phyloP scores from a whole-genome alignment of 495 filamentous ascomycete species.

The Hypoxylon lienhwacheense region DNA sequence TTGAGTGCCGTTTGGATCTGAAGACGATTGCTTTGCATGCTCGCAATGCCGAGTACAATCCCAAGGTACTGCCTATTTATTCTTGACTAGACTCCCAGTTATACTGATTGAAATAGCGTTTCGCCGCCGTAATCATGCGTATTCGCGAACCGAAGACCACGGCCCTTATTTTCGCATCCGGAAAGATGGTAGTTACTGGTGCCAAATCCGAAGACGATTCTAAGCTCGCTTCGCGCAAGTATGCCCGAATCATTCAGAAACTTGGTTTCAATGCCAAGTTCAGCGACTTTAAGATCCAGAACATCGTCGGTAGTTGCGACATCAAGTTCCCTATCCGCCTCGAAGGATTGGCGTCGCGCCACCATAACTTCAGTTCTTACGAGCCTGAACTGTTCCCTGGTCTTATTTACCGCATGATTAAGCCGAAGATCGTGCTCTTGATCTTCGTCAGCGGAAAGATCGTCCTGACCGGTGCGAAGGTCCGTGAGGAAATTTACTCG shows the following conservation, averaged over 20 bases:
- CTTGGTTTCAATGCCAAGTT: conserved; percentile 99
- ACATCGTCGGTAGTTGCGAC: conserved; percentile 97
- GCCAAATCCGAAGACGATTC: conserved; percentile 98
- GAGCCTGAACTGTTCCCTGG: conserved; percentile 98
- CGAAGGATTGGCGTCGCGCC: conserved; percentile 89
- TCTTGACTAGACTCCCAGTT: conserved; percentile 34
- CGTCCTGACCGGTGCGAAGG: conserved; percentile 95
- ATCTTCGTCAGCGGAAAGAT: conserved; percentile 99
- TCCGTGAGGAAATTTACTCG: conserved; percentile 98
- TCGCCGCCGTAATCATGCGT: conserved; percentile 99
- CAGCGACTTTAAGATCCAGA: conserved; percentile 99
- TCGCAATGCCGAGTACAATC: conserved; percentile 98
- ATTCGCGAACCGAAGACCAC: conserved; percentile 99
- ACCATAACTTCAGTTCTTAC: conserved; percentile 99
- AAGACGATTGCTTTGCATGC: conserved; percentile 99
- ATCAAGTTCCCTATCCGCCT: conserved; percentile 99
- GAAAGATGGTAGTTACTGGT: conserved; percentile 99
- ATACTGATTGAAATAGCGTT: conserved; percentile 73
- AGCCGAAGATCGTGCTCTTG: conserved; percentile 97
- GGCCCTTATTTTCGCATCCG: conserved; percentile 94
- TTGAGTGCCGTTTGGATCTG: conserved; percentile 95
- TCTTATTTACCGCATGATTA: conserved; percentile 99
- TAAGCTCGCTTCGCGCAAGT: conserved; percentile 95
- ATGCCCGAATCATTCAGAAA: conserved; percentile 99
- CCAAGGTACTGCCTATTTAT: conserved; percentile 67